Conservation (phyloP, 805 yeast genomes). For the Candida sanyiensis region DNA sequence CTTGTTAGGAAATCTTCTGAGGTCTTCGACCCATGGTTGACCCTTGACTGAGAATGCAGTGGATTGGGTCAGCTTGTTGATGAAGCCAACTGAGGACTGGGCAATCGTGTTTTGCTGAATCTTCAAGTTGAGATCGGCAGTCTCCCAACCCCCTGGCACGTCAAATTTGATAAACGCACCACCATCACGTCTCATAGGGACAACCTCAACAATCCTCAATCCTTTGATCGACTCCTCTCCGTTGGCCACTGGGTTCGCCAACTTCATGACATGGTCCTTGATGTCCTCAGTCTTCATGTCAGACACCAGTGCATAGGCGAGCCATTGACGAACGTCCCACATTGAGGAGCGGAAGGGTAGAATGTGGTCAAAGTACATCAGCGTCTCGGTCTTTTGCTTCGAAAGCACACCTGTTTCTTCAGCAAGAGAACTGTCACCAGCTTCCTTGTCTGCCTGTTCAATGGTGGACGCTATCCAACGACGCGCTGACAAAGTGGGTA, state of each 20-base stretch:
- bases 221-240: constrained; percentile 32
- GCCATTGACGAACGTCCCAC: constrained; percentile 43
- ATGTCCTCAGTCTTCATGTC: constrained; percentile 35
- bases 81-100: constrained; percentile 32
- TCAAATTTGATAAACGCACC: constrained; percentile 84
- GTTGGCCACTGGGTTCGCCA: constrained; percentile 33
- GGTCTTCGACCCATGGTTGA: constrained; percentile 92
- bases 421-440: constrained; percentile 51
- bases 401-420: constrained; percentile 53
- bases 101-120: constrained; percentile 43
- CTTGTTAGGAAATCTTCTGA: constrained; percentile 67
- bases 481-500: background rate
- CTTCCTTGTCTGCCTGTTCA: constrained; percentile 39
- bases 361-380: constrained; percentile 52
- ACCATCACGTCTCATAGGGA: constrained; percentile 78
- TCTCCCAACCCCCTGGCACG: constrained; percentile 46
- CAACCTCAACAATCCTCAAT: constrained; percentile 49
- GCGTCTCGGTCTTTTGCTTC: constrained; percentile 42
- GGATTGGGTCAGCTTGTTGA: constrained; percentile 43
- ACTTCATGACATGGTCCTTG: constrained; percentile 32
- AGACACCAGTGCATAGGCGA: constrained; percentile 33
- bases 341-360: constrained; percentile 39
- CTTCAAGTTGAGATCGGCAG: constrained; percentile 47
- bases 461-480: constrained; percentile 17
- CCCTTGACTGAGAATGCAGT: constrained; percentile 77